Base-by-base conservation (phyloP, 1,284 basidiomycete genomes). In the Malassezia arunalokei region DNA sequence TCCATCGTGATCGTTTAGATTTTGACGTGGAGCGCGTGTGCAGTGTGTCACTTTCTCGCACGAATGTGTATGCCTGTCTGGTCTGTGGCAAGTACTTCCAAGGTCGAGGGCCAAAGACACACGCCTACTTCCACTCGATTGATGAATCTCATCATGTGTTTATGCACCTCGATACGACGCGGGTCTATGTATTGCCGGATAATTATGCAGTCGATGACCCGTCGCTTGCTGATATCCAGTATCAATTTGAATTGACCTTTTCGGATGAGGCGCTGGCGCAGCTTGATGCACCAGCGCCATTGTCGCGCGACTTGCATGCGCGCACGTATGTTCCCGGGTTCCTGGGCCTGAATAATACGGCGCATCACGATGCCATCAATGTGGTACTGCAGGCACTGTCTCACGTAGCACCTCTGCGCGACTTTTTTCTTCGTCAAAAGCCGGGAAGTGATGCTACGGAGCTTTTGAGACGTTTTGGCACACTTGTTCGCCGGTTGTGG, bases 1-100 rank as follows among this genome's bases (percentile, higher is more conserved):
- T 74, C 58, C 62, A 72, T 40, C 62, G 72, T 12, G 40, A 45
- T 6, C 47, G 83, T 37, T 82, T 99, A 56, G 94, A 99, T 75
- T 99, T 99, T 75, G 94, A 99, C 76, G 98, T 99, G 71, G 94
- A 99, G 77, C 89, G 92, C 78, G 80, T 98, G 29, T 99, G 94
- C 78, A 95, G 89, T 8, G 88, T 98, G 53, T 92, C 87, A 28
- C 78, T 89, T 43, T 87, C 87, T 29, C 94, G 95, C 75, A 90
- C 95, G 79, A 94, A 98, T 74, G 86, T 87, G 58, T 99, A 99
- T 68, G 89, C 88, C 20, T 99, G 94, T 71, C 82, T 99, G 43
- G 90, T 98, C 9, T 95, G 90, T 73, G 94, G 94, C 49, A 95
- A 94, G 75, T 98, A 96, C 76, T 98, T 95, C 69, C 94, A 98